Evolutionary conservation across 2,329 filamentous ascomycete species (phyloP).

Genomic region (Pestalotiopsis sp.): DNA sequence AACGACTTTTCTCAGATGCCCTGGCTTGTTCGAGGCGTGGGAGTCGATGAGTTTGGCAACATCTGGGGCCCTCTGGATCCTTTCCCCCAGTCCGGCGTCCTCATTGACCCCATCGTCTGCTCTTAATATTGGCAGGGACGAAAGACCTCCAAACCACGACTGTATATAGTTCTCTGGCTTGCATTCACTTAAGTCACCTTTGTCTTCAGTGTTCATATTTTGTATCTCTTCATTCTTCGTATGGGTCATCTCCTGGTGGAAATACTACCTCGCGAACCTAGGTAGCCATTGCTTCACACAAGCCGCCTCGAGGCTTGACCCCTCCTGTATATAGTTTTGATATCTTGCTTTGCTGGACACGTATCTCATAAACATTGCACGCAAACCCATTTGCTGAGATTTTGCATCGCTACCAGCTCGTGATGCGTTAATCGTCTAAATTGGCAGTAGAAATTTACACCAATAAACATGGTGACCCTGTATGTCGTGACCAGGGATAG

Average conservation of each 20-base stretch:
- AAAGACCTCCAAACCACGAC: neutral
- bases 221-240: neutral
- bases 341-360: neutral
- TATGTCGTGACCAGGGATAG: neutral
- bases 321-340: neutral
- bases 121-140: neutral
- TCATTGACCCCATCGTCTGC: constrained; percentile 28
- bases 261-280: neutral
- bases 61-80: constrained; percentile 39
- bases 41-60: constrained; percentile 35
- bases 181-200: neutral
- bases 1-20: constrained; percentile 38
- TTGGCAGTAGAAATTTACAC: neutral
- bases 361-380: neutral
- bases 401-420: neutral
- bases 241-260: neutral
- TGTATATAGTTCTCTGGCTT: neutral
- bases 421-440: neutral
- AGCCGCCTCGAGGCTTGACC: neutral
- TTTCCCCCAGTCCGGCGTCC: constrained; percentile 38
- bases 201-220: neutral
- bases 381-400: neutral
- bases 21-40: constrained; percentile 37
- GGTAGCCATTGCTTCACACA: neutral
- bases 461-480: neutral